These are phyloP conservation scores for Marasmius fiardii DNA, from an alignment of 1,284 basidiomycete genomes.

Conservation along the genomic window DNA sequence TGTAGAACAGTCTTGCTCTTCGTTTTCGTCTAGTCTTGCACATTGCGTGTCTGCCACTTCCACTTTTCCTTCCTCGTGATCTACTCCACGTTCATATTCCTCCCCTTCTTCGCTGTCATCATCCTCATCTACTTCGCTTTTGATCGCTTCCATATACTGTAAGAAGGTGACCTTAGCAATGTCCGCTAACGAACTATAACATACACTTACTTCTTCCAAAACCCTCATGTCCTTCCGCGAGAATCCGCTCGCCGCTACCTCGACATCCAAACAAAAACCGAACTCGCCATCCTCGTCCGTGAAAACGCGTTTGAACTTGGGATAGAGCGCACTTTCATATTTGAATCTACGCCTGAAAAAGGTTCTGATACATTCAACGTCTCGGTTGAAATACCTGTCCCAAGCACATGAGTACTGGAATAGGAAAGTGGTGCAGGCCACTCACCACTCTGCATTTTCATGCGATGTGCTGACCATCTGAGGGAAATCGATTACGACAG, in stretches of 20 bases:
- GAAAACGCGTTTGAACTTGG: conserved; percentile 72
- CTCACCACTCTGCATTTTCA: conserved; percentile 94
- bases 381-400: conserved; percentile 94
- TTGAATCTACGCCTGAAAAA: conserved; percentile 93
- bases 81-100: conserved; percentile 23
- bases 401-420: conserved; percentile 10
- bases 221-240: conserved; percentile 77
- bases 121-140: conserved; percentile 20
- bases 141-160: conserved; percentile 68
- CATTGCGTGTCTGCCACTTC: conserved; percentile 16
- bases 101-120: conserved; percentile 25
- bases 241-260: conserved; percentile 92
- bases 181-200: conserved; percentile 7
- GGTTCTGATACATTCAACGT: conserved; percentile 93
- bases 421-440: conserved; percentile 9
- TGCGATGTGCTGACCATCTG: conserved; percentile 99
- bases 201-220: conserved; percentile 71
- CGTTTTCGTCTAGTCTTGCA: conserved; percentile 13
- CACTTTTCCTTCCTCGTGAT: conserved; percentile 32
- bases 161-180: conserved; percentile 16
- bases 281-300: conserved; percentile 43
- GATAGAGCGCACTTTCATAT: conserved; percentile 89
- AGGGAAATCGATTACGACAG: conserved; percentile 97
- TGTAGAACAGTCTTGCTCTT: neutral
- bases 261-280: conserved; percentile 76